phyloP scores from a whole-genome alignment of 1,139 yeast species.

The Pichia sp. region DNA sequence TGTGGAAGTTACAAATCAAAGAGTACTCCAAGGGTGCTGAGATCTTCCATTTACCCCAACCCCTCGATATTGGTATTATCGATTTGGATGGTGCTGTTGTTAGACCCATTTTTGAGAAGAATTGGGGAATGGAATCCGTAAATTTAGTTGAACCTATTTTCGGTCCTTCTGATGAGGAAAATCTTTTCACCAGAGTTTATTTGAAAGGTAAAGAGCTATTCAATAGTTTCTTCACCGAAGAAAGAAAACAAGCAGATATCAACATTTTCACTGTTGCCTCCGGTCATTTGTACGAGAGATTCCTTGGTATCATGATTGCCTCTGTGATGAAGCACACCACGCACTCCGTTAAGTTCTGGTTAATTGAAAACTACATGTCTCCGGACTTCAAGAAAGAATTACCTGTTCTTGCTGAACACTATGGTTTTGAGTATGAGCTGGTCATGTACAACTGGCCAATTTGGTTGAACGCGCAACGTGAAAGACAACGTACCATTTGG shows the following conservation, averaged over 20 bases:
- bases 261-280: conserved; percentile 83
- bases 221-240: conserved; percentile 2
- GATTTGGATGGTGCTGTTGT: conserved; percentile 46
- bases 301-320: conserved; percentile 71
- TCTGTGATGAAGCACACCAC: conserved; percentile 64
- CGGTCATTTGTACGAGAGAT: conserved; percentile 72
- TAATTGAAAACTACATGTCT: conserved; percentile 74
- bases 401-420: conserved; percentile 57
- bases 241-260: conserved; percentile 48
- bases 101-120: conserved; percentile 44
- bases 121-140: conserved; percentile 39
- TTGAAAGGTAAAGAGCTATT: conserved; percentile 1
- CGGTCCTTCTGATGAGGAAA: not conserved
- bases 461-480: conserved; percentile 78
- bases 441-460: conserved; percentile 87
- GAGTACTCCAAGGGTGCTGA: conserved; percentile 39
- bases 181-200: not conserved
- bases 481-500: conserved; percentile 77
- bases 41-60: conserved; percentile 42
- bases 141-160: conserved; percentile 31
- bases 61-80: conserved; percentile 33
- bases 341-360: conserved; percentile 77
- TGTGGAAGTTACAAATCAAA: conserved; percentile 50
- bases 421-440: conserved; percentile 63
- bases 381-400: conserved; percentile 59